Percentiles rank a stretch among this genome's conserved stretches.
Evolutionary conservation across 306 rosid species (phyloP).

Genomic region (Inga laurina): DNA sequence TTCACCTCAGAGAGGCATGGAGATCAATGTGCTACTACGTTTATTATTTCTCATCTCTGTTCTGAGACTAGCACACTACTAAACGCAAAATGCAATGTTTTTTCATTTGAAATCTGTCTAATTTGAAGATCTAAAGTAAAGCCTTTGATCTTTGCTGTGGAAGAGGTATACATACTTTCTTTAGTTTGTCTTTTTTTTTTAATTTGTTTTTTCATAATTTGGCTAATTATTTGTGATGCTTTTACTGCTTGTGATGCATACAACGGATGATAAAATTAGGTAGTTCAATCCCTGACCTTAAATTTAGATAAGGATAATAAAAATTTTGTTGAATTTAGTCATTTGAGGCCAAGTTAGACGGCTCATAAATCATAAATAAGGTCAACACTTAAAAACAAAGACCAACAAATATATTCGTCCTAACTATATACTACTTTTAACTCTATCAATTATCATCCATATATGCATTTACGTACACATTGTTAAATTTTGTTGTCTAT

Average conservation of each 20-base stretch:
- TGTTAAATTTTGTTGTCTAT: neutral
- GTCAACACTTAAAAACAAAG: no score
- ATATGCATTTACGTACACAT: no score
- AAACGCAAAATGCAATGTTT: no score
- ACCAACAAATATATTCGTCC: no score
- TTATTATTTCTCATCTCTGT: no score
- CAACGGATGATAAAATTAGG: neutral
- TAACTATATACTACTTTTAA: no score
- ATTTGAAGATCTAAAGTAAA: neutral
- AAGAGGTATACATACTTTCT: neutral
- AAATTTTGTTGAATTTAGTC: conserved; percentile 14
- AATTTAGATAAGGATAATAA: neutral
- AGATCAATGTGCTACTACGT: neutral
- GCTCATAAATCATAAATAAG: no score
- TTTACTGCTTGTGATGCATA: neutral
- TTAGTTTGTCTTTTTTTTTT: neutral
- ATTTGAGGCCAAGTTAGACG: no score
- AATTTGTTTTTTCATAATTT: neutral
- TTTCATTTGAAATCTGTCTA: neutral
- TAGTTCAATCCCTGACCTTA: no score
- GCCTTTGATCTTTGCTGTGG: neutral
- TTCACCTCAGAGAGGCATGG: neutral
- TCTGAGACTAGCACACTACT: no score
- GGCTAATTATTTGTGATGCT: neutral
- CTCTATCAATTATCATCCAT: no score